Evolutionary conservation across 805 yeast species (phyloP).

Genomic region (Candida silvicultrix): DNA sequence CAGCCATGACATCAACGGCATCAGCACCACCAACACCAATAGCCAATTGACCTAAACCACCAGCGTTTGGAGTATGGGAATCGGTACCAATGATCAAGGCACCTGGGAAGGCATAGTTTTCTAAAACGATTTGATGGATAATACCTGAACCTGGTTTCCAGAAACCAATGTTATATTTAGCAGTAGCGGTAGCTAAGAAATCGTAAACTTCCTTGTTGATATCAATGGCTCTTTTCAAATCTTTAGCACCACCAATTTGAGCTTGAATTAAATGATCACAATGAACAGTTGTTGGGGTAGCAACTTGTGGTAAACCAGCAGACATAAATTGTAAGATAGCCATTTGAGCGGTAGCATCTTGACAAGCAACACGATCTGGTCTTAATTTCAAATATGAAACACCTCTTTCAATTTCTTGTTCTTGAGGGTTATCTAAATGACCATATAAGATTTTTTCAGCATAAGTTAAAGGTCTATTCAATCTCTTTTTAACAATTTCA

Average conservation of each 20-base stretch:
- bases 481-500: slow-evolving; percentile 73
- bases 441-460: slow-evolving; percentile 95
- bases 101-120: slow-evolving; percentile 97
- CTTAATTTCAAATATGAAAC: slow-evolving; percentile 85
- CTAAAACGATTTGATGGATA: slow-evolving; percentile 93
- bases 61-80: slow-evolving; percentile 97
- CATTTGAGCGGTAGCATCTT: slow-evolving; percentile 99
- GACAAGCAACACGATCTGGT: slow-evolving; percentile 98
- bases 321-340: slow-evolving; percentile 95
- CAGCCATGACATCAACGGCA: slow-evolving; percentile 95
- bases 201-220: slow-evolving; percentile 93
- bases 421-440: slow-evolving; percentile 90
- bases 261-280: slow-evolving; percentile 98
- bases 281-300: slow-evolving; percentile 94
- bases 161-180: slow-evolving; percentile 94
- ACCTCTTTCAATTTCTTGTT: slow-evolving; percentile 81
- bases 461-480: slow-evolving; percentile 84
- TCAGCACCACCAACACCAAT: slow-evolving; percentile 99
- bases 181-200: slow-evolving; percentile 83
- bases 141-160: slow-evolving; percentile 99
- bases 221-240: slow-evolving; percentile 79
- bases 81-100: slow-evolving; percentile 94
- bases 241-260: slow-evolving; percentile 82
- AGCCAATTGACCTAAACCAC: slow-evolving; percentile 96
- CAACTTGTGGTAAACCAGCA: slow-evolving; percentile 85